A percentile compares a stretch with the other conserved stretches of the same genome.
Evolutionary conservation across 768 basidiomycete species (phyloP).

Genomic region (Suillus clintonianus): DNA sequence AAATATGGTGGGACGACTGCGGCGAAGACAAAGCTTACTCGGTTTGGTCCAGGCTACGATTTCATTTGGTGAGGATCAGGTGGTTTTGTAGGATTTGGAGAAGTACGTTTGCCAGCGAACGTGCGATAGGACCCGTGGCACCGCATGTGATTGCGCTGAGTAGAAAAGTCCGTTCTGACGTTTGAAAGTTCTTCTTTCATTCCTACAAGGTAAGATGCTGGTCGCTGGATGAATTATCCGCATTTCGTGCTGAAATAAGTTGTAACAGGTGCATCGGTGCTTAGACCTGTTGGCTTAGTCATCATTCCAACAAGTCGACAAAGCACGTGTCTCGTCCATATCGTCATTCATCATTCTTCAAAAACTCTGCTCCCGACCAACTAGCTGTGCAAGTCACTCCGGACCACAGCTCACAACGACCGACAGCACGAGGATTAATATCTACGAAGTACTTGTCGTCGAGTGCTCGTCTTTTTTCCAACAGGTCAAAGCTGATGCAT

Average conservation of each 20-base stretch:
- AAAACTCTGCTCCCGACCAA: constrained; percentile 17
- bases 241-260: neutral
- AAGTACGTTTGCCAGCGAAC: constrained; percentile 27
- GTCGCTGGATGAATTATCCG: constrained; percentile 10
- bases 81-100: constrained; percentile 7
- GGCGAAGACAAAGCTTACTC: neutral
- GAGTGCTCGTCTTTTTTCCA: neutral
- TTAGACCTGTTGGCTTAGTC: constrained; percentile 27
- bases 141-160: constrained; percentile 23
- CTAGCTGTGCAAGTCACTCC: neutral
- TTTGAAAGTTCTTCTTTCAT: constrained; percentile 3
- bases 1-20: neutral
- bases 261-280: neutral
- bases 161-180: constrained; percentile 29
- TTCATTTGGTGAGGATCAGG: constrained; percentile 1
- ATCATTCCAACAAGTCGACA: constrained; percentile 20
- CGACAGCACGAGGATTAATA: neutral
- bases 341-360: constrained; percentile 39
- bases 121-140: constrained; percentile 38
- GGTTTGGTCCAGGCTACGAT: neutral
- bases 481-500: neutral
- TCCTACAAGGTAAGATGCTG: constrained; percentile 9
- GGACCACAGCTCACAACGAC: neutral
- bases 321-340: constrained; percentile 37
- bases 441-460: neutral